A percentile compares a stretch with the other conserved stretches of the same genome.
Evolutionary conservation across 495 filamentous ascomycete species (phyloP).

Genomic region (Daldinia childiae): DNA sequence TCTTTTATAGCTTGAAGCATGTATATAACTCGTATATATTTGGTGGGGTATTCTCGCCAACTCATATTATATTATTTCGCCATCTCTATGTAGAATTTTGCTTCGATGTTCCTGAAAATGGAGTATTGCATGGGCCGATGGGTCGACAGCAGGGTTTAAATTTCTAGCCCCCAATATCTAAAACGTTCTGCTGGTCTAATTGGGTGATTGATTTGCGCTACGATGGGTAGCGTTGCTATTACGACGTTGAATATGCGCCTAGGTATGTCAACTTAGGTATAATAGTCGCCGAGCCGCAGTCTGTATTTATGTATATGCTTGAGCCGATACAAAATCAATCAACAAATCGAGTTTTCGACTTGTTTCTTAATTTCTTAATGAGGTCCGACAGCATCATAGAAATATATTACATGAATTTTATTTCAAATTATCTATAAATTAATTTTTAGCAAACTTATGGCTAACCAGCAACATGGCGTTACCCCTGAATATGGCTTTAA

Average conservation of each 20-base stretch:
- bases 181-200: not conserved
- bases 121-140: not conserved
- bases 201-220: not conserved
- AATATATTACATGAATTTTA: too few species aligned
- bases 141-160: not conserved
- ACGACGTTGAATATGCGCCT: too few species aligned
- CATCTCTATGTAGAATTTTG: not conserved
- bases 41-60: slow-evolving; percentile 10
- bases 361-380: too few species aligned
- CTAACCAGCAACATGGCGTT: not conserved
- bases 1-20: slow-evolving; percentile 18
- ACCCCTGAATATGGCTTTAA: not conserved
- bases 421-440: not conserved
- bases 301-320: too few species aligned
- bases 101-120: not conserved
- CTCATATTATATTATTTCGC: slow-evolving; percentile 9
- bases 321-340: too few species aligned
- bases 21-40: not conserved
- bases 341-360: too few species aligned
- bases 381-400: too few species aligned
- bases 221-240: not conserved
- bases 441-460: not conserved
- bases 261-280: too few species aligned
- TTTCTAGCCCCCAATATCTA: not conserved
- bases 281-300: too few species aligned